These are phyloP conservation scores for Parietaria judaica DNA, from an alignment of 306 rosid genomes.

Conservation along the genomic window DNA sequence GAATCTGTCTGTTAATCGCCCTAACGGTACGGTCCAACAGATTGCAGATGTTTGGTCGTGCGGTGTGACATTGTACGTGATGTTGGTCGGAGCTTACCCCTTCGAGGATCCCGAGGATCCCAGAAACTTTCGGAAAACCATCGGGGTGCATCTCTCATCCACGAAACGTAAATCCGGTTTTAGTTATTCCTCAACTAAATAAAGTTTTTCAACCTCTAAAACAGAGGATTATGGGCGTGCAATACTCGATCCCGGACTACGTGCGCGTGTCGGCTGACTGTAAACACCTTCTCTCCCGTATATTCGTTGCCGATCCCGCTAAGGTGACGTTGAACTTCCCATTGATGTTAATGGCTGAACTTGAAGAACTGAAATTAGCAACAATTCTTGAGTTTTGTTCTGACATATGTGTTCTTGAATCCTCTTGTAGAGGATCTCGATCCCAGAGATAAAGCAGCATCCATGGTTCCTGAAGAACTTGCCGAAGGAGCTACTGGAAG, in stretches of 20 bases:
- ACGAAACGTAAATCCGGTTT: neutral
- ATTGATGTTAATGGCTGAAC: neutral
- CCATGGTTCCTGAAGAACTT: conserved; percentile 78
- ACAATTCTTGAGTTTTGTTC: too few species aligned
- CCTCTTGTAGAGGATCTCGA: conserved; percentile 51
- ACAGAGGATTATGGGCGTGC: conserved; percentile 77
- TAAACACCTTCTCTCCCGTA: conserved; percentile 52
- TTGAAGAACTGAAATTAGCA: too few species aligned
- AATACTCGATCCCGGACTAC: conserved; percentile 75
- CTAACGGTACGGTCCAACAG: conserved; percentile 26
- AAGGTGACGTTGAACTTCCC: conserved; percentile 34
- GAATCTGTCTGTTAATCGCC: too few species aligned
- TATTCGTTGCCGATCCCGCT: conserved; percentile 77
- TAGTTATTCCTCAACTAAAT: neutral
- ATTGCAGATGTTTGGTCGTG: conserved; percentile 97
- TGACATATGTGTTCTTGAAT: neutral
- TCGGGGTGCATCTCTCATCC: conserved; percentile 48
- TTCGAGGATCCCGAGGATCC: conserved; percentile 92
- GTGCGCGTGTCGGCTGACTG: conserved; percentile 67
- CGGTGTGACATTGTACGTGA: conserved; percentile 85
- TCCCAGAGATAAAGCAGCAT: conserved; percentile 71
- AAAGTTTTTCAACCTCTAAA: conserved; percentile 8
- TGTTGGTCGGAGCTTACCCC: conserved; percentile 94
- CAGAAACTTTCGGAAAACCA: conserved; percentile 52
- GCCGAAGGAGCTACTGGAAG: conserved; percentile 53